Conservation (phyloP, 257 asterid genomes). For the Solanum sparsipilum region DNA sequence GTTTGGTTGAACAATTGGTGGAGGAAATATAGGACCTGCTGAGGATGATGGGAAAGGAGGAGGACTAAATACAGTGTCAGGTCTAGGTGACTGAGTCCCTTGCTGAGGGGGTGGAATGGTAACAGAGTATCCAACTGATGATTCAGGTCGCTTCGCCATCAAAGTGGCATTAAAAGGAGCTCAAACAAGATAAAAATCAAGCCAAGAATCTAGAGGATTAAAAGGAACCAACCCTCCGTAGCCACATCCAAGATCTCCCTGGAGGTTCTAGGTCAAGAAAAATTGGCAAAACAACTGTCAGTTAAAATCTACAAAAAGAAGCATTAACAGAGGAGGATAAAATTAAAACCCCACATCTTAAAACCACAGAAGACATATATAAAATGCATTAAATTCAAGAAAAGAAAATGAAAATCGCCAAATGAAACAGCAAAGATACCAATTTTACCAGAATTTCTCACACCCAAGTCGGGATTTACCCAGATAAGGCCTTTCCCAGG, state of each 20-base stretch:
- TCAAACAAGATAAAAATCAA: neutral
- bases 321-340: neutral
- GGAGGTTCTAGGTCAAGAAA: neutral
- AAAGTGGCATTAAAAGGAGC: neutral
- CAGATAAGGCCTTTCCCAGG: neutral
- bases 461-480: neutral
- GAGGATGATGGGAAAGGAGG: constrained; percentile 41
- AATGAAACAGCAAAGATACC: neutral
- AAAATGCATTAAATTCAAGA: neutral
- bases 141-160: constrained; percentile 57
- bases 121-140: constrained; percentile 32
- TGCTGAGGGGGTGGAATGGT: constrained; percentile 11
- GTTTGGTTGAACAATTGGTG: constrained; percentile 47
- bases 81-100: constrained; percentile 9
- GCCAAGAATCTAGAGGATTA: neutral
- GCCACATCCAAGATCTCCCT: neutral
- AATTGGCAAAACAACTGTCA: neutral
- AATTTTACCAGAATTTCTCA: neutral
- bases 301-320: neutral
- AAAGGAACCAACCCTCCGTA: neutral
- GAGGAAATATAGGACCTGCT: constrained; percentile 43
- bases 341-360: neutral
- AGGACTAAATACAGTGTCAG: constrained; percentile 24
- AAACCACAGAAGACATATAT: neutral
- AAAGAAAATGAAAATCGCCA: neutral